These are phyloP conservation scores for Colletotrichum abscissum DNA, from an alignment of 2,329 filamentous ascomycete species.

Conservation along the genomic window DNA sequence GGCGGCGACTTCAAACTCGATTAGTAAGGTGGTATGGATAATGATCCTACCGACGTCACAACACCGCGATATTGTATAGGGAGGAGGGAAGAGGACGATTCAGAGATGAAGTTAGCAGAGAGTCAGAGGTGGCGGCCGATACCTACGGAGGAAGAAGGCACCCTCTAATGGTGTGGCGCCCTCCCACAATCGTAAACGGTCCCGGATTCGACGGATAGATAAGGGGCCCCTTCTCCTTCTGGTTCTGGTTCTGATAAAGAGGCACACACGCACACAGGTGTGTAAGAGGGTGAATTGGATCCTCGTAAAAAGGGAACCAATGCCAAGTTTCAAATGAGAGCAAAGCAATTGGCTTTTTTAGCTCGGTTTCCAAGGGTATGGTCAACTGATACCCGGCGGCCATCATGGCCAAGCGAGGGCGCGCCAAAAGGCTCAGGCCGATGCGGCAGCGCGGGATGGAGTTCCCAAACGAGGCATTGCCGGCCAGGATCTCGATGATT, in stretches of 20 bases:
- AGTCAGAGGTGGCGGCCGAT: background rate
- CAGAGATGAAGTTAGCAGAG: background rate
- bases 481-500: constrained; percentile 18
- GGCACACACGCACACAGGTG: background rate
- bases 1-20: background rate
- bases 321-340: background rate
- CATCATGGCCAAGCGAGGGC: background rate
- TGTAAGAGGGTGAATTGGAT: background rate
- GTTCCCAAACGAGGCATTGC: constrained; percentile 14
- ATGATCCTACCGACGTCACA: background rate
- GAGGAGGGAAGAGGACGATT: background rate
- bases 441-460: constrained; percentile 17
- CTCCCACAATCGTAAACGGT: background rate
- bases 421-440: constrained; percentile 4
- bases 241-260: background rate
- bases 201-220: background rate
- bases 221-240: background rate
- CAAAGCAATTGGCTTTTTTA: background rate
- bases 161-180: background rate
- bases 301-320: constrained; percentile 4
- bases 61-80: background rate
- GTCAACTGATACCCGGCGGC: constrained; percentile 32
- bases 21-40: background rate
- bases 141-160: background rate
- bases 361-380: background rate